These are phyloP conservation scores for Russula lepida DNA, from an alignment of 768 basidiomycete genomes.

Conservation along the genomic window DNA sequence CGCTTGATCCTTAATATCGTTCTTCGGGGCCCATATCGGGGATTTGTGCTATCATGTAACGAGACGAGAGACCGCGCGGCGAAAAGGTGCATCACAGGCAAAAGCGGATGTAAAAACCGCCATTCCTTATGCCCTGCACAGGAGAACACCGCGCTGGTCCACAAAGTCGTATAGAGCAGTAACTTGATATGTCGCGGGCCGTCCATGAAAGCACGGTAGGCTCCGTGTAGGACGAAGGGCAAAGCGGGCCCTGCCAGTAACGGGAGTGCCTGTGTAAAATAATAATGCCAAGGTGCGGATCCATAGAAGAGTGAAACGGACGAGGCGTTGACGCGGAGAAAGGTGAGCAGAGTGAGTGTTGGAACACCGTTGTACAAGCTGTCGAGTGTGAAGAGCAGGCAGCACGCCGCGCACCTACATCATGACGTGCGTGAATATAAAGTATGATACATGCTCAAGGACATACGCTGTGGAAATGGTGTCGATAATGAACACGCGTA, in stretches of 20 bases:
- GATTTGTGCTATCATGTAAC: constrained; percentile 7
- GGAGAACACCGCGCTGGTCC: constrained; percentile 68
- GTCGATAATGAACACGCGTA: constrained; percentile 34
- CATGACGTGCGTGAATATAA: background rate
- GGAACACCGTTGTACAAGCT: constrained; percentile 57
- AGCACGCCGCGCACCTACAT: constrained; percentile 11
- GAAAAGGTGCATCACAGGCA: constrained; percentile 77
- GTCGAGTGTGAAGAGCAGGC: constrained; percentile 39
- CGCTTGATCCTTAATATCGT: background rate
- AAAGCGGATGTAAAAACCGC: constrained; percentile 88
- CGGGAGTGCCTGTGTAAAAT: constrained; percentile 78
- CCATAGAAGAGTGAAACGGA: constrained; percentile 92
- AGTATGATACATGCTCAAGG: background rate
- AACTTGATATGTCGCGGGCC: constrained; percentile 25
- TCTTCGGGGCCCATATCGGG: constrained; percentile 5
- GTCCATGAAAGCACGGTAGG: constrained; percentile 22
- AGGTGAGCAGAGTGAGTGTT: constrained; percentile 74
- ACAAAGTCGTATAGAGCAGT: constrained; percentile 44
- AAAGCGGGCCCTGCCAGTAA: constrained; percentile 66
- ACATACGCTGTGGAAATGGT: constrained; percentile 38
- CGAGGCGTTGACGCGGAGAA: constrained; percentile 75
- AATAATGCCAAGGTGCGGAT: constrained; percentile 78
- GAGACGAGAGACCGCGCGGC: constrained; percentile 65
- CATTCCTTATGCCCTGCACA: constrained; percentile 91
- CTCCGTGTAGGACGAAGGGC: constrained; percentile 64